A percentile compares a stretch with the other conserved stretches of the same genome.
Conservation (phyloP, 768 basidiomycete species). For the Phlebiopsis flavidoalba region DNA sequence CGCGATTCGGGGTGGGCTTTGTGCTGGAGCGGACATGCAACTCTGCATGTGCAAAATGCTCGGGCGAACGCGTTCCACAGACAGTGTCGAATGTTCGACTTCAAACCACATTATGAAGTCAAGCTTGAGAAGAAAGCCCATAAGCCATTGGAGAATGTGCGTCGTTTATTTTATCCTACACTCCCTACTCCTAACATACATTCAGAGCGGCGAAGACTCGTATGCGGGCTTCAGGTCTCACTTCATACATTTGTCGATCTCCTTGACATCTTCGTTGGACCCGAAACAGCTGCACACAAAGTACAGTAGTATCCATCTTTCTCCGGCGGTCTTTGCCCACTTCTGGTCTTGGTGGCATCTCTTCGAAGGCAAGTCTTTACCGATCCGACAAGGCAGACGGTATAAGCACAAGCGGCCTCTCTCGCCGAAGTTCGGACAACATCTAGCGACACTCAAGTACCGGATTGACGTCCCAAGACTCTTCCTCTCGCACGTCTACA, state of each 20-base stretch:
- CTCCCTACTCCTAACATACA: constrained; percentile 4
- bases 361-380: constrained; percentile 79
- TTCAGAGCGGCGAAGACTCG: constrained; percentile 55
- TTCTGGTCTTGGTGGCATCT: constrained; percentile 92
- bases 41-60: constrained; percentile 57
- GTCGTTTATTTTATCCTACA: constrained; percentile 11
- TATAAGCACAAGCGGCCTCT: constrained; percentile 62
- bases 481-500: constrained; percentile 83
- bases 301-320: constrained; percentile 77
- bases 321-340: constrained; percentile 78
- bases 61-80: constrained; percentile 62
- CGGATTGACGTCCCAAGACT: constrained; percentile 71
- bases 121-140: constrained; percentile 46
- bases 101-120: constrained; percentile 76
- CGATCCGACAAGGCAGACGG: constrained; percentile 83
- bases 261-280: constrained; percentile 63
- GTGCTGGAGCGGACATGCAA: constrained; percentile 80
- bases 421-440: constrained; percentile 84
- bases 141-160: constrained; percentile 43
- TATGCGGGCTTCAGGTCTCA: constrained; percentile 88
- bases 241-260: constrained; percentile 89
- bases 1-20: constrained; percentile 83
- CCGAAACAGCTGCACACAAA: constrained; percentile 19
- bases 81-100: constrained; percentile 75
- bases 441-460: constrained; percentile 90